Evolutionary conservation across 2,329 filamentous ascomycete species (phyloP), one percentile per base, ranked within the genome.

Genomic region (Fusarium sp.): DNA sequence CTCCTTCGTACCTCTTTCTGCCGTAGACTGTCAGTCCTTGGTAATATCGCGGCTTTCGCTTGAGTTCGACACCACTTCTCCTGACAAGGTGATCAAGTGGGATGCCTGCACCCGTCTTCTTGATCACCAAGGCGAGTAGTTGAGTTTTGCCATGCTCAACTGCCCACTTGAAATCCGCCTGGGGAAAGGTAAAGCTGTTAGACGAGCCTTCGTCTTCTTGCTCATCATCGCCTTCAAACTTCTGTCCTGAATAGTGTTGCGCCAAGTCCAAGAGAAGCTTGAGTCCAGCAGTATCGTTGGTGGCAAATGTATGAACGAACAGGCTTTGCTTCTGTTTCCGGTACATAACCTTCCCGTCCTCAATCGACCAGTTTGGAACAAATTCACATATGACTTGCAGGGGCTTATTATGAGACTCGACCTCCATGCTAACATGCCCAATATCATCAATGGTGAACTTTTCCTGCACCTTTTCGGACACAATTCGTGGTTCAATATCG

Each of bases 1-100:
- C 57, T n/a, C 18, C 36, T 23, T 58, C 72, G 29, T 76, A 82
- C 81, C 81, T 80, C 74, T 94, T 94, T 76, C 88, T 88, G 4
- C 92, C 92, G 66, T 91, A 89, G 3, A 96, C 90, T 2, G 88
- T 90, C 29, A 95, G 77, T 1, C 93, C 93, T 76, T 92, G 90
- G 74, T 96, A 96, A 76, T 87, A 92, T 18, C 85, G 85, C 2
- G 91, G 87, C 75, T 90, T 91, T 66, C 87, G 81, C 52, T 87
- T 82, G 47, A 89, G 76, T 70, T 90, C 84, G 2, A 90, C 77
- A 4, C 91, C 91, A 56, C 84, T 90, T 57, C 85, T 86, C 77
- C 89, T 86, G 41, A 91, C 85, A 8, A 96, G 78, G 18, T 87
- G 80, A 46, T 91, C 86, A 1, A 94, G 79, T 0, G 91, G 90